A percentile compares a stretch with the other conserved stretches of the same genome.
phyloP scores from a whole-genome alignment of 176 grass and related monocot species.

The Phoenix dactylifera region DNA sequence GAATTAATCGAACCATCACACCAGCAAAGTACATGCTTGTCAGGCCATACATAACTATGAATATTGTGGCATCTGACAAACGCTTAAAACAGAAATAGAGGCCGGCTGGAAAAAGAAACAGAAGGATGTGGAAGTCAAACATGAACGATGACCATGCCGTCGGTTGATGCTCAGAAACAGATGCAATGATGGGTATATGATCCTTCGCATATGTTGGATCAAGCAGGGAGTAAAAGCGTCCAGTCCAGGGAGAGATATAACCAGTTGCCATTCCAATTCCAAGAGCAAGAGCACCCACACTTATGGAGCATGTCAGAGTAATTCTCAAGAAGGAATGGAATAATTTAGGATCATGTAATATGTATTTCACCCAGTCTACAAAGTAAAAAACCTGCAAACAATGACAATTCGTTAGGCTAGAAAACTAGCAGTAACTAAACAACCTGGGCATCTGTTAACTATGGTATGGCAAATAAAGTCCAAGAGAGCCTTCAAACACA shows the following conservation, averaged over 20 bases:
- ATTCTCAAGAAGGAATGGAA: constrained; percentile 88
- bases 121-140: constrained; percentile 99
- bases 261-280: constrained; percentile 85
- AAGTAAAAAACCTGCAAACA: constrained; percentile 25
- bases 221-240: constrained; percentile 93
- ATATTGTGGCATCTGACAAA: constrained; percentile 92
- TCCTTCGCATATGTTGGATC: constrained; percentile 98
- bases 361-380: constrained; percentile 82
- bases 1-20: constrained; percentile 95
- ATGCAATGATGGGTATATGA: constrained; percentile 95
- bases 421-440: no score
- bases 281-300: constrained; percentile 69
- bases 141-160: constrained; percentile 99
- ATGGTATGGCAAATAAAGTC: no score
- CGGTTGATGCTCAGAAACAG: constrained; percentile 98
- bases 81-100: constrained; percentile 98
- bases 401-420: no score
- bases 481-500: no score
- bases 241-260: constrained; percentile 99
- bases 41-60: constrained; percentile 97
- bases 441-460: no score
- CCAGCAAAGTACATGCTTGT: constrained; percentile 99
- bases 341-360: constrained; percentile 71
- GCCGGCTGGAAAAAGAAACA: constrained; percentile 91
- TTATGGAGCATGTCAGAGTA: constrained; percentile 77